A percentile compares a stretch with the other conserved stretches of the same genome.
phyloP scores from a whole-genome alignment of 2,329 filamentous ascomycete species.

The Sporothrix sp. region DNA sequence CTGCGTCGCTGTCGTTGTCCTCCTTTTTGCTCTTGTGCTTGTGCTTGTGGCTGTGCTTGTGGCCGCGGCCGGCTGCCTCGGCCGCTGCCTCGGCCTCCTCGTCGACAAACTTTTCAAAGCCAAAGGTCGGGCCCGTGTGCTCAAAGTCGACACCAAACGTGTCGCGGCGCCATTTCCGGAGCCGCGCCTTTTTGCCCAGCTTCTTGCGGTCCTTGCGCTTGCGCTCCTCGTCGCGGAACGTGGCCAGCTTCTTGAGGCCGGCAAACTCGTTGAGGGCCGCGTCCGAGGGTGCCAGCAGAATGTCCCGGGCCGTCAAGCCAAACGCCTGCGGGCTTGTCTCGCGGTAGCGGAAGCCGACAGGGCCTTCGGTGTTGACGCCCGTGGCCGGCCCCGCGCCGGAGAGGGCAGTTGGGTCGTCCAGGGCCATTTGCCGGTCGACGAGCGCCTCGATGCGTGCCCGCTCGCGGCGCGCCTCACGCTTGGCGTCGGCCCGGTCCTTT shows the following conservation, averaged over 20 bases:
- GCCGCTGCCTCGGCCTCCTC: constrained; percentile 18
- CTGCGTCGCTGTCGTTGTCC: constrained; percentile 16
- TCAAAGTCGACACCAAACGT: constrained; percentile 52
- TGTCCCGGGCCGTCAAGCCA: constrained; percentile 81
- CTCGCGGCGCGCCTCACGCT: constrained; percentile 70
- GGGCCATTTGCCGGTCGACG: constrained; percentile 69
- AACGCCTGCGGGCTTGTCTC: constrained; percentile 87
- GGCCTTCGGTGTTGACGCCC: constrained; percentile 17
- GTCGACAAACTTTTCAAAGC: constrained; percentile 35
- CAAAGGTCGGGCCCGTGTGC: constrained; percentile 46
- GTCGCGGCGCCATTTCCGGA: constrained; percentile 73
- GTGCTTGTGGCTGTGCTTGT: constrained; percentile 18
- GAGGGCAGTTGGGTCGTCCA: constrained; percentile 53
- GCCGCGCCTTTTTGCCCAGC: constrained; percentile 82
- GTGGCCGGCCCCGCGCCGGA: constrained; percentile 19
- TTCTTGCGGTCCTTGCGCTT: constrained; percentile 82
- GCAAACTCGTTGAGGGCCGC: constrained; percentile 79
- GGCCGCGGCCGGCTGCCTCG: constrained; percentile 21
- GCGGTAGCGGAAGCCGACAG: constrained; percentile 68
- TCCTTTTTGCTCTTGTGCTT: constrained; percentile 30
- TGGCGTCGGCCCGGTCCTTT: constrained; percentile 45
- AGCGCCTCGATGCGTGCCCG: constrained; percentile 76
- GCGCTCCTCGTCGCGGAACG: constrained; percentile 80
- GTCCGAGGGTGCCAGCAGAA: constrained; percentile 80
- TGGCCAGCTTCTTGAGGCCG: constrained; percentile 87